Conservation (phyloP, 805 yeast species). For the Lachancea sp. region DNA sequence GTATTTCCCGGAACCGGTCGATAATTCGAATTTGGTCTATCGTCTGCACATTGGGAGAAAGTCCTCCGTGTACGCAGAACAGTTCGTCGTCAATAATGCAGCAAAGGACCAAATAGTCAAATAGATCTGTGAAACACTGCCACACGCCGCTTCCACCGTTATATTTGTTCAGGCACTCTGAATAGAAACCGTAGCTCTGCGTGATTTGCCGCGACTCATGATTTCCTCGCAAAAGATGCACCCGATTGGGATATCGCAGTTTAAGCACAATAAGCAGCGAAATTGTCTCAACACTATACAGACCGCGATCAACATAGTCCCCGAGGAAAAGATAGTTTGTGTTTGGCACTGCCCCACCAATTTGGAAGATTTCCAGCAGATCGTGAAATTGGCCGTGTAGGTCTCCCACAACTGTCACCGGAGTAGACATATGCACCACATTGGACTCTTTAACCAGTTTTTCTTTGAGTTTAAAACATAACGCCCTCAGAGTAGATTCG, state of each 20-base stretch:
- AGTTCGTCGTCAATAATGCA: slow-evolving; percentile 86
- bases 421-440: slow-evolving; percentile 75
- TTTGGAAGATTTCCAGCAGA: slow-evolving; percentile 81
- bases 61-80: slow-evolving; percentile 95
- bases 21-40: slow-evolving; percentile 86
- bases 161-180: slow-evolving; percentile 88
- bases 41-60: slow-evolving; percentile 91
- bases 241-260: slow-evolving; percentile 79
- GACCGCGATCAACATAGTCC: slow-evolving; percentile 94
- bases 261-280: slow-evolving; percentile 74
- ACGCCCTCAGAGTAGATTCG: slow-evolving; percentile 59
- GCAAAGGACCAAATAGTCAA: slow-evolving; percentile 82
- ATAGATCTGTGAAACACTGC: slow-evolving; percentile 84
- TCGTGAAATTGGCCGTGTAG: slow-evolving; percentile 98
- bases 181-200: slow-evolving; percentile 93
- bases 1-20: slow-evolving; percentile 89
- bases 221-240: slow-evolving; percentile 82
- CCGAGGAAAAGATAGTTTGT: slow-evolving; percentile 92
- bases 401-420: slow-evolving; percentile 95
- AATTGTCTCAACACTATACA: slow-evolving; percentile 90
- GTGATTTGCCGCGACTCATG: slow-evolving; percentile 97
- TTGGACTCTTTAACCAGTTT: slow-evolving; percentile 75
- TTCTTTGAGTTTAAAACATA: slow-evolving; percentile 79
- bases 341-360: slow-evolving; percentile 89
- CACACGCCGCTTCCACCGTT: slow-evolving; percentile 71